phyloP scores from a whole-genome alignment of 2,329 filamentous ascomycete species.

The Xylaria multiplex region DNA sequence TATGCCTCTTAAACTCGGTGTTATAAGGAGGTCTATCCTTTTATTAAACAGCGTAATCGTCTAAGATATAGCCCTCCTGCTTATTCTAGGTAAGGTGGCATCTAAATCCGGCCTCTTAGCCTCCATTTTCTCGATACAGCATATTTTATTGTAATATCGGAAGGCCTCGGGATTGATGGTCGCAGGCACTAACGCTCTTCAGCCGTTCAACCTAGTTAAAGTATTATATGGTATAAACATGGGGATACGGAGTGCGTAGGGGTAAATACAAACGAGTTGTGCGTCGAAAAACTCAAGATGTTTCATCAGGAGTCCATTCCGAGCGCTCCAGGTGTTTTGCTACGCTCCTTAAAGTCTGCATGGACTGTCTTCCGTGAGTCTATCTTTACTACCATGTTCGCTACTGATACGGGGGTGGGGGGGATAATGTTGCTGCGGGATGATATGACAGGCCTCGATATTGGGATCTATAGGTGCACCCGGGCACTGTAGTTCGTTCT shows the following conservation, averaged over 20 bases:
- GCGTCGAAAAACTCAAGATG: slow-evolving; percentile 16
- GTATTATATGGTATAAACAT: slow-evolving; percentile 20
- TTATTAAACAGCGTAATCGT: neutral
- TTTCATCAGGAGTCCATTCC: slow-evolving; percentile 16
- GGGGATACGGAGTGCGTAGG: slow-evolving; percentile 2
- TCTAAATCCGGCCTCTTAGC: neutral
- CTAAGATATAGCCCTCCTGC: too few species aligned
- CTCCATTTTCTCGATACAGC: slow-evolving; percentile 25
- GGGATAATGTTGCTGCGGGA: slow-evolving; percentile 19
- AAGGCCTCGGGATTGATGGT: slow-evolving; percentile 2
- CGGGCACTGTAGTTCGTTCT: slow-evolving; percentile 16
- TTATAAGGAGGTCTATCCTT: neutral
- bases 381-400: too few species aligned
- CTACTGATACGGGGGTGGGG: slow-evolving; percentile 9
- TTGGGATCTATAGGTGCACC: slow-evolving; percentile 2
- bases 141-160: slow-evolving; percentile 22
- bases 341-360: slow-evolving; percentile 13
- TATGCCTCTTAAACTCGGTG: slow-evolving; percentile 3
- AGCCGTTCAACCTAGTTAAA: slow-evolving; percentile 11
- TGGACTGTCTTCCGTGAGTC: neutral
- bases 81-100: too few species aligned
- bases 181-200: neutral
- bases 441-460: slow-evolving; percentile 23
- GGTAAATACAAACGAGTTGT: slow-evolving; percentile 26
- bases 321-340: slow-evolving; percentile 20